Base-by-base conservation (phyloP, 345 rosid species). In the Schrenkiella parvula region DNA sequence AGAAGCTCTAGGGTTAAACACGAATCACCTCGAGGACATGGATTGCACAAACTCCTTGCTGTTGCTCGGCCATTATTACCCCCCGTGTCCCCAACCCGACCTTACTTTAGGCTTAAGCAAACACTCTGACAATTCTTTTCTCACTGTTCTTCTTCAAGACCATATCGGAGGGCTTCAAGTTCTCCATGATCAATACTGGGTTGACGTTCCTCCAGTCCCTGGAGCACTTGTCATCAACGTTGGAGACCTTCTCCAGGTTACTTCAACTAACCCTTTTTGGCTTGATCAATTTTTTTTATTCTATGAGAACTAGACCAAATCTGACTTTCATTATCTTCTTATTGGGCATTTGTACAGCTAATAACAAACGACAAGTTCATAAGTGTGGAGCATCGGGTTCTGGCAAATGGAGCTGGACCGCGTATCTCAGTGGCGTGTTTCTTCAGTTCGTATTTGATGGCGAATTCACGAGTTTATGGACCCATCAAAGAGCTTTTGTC, bases 241-340 rank as follows among this genome's bases (percentile, higher is more conserved):
- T 19, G 93, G 93, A 4, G 93, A 86, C 65, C 86, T 88, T 64
- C 80, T 86, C 0, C 87, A 86, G 83, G 93, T 62, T 82, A 63
- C 41, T 57, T n/a, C n/a, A 44, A 54, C 52, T 35, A 58, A 54
- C 39, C 25, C 19, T 60, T 50, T 26, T 13, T 23, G 12, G 37
- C 7, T 8, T 43, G 10, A 46, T 44, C 29, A 23, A 10, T 64
- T n/a, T n/a, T n/a, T n/a, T n/a, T n/a, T n/a, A n/a, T n/a, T n/a
- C 9, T 22, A 10, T 26, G 29, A 10, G 11, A 19, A 4, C 12
- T 1, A 1, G 9, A 12, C 4, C 3, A 41, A 39, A 42, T 42
- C 1, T 19, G 55, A 68, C 13, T 19, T 29, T 56, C 43, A 56
- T 15, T 8, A 7, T n/a, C 43, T 32, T n/a, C 43, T 32, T 15